Base-by-base conservation (phyloP, 169 alveolate species). In the Cryptosporidium xiaoi region DNA sequence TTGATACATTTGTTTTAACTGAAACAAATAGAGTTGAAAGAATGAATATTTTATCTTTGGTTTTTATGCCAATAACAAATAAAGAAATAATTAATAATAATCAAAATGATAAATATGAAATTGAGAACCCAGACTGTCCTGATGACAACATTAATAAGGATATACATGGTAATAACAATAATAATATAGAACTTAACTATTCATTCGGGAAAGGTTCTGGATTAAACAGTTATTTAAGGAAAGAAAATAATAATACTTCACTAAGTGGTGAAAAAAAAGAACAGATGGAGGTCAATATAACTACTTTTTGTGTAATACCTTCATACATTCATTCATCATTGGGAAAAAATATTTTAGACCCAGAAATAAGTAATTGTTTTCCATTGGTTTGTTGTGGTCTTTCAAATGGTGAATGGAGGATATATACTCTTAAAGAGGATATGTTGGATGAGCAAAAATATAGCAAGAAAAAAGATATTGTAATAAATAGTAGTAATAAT, bases 371-470 rank as follows among this genome's bases (percentile, higher is more conserved):
- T 20, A 62, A 58, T 6, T 60, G 34, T 12, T 77, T 77, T 40
- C 87, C 87, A 15, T 44, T 62, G 10, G 55, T 77, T 24, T 56
- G 58, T 36, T 77, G 87, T 77, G 87, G 87, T 15, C 8, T 77
- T 3, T 77, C 87, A 34, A 77, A 77, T 77, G 71, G 71, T 24
- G 87, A 77, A 44, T 77, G 87, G 87, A 77, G 87, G 64, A 77
- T 66, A n/a, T 77, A 77, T 48, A 77, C 53, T 48, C 40, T 77
- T 34, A 34, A 60, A 27, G 44, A 62, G 24, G 67, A 62, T 66
- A 40, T 18, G 33, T 20, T n/a, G 10, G 27, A 71, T n/a, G 58
- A 40, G 18, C 15, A 53, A 15, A 34, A 77, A 46, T 31, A 55
- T 13, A 31, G 29, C 3, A 46, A 77, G 4, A 6, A 16, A 5